Base-by-base conservation (phyloP, 2,329 filamentous ascomycete genomes). In the Neofusicoccum parvum region DNA sequence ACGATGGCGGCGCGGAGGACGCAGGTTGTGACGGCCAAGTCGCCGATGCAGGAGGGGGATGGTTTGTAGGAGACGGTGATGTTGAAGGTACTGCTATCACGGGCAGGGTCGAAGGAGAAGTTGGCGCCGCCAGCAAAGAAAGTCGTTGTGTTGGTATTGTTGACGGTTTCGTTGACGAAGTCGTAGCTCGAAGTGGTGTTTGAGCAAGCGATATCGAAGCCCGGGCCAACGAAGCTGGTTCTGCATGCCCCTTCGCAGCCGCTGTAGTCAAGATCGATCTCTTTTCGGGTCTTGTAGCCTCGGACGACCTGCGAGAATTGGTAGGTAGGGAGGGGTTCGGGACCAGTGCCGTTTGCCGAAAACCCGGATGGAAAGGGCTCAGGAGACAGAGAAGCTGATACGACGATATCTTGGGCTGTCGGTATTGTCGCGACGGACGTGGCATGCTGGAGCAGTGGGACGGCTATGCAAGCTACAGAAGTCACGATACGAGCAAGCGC, bases 11-110 rank as follows among this genome's bases (percentile, higher is more conserved):
- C 65, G 17, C 49, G 60, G 1, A 71, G 20, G 3, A 60, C 60
- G 54, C 70, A 71, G 17, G 56, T 69, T 7, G 66, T 60, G 5
- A 65, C 48, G 37, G 65, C 59, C 20, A 71, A 36, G 7, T 66
- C 43, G 36, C 69, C 70, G 45, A 56, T 53, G 39, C 69, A 71
- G 9, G 67, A 63, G 9, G 62, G 37, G 4, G 67, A 64, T 6
- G 67, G 39, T 41, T 71, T 71, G 58, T 58, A 58, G 15, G 7
- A 11, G 12, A 39, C n/a, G 36, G 17, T 39, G 37, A 27, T 41
- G 53, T 36, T 39, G 34, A 58, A 39, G 10, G n/a, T 7, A 5
- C 34, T 17, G 7, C 11, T 7, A 17, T 41, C 17, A 14, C 17
- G 15, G 34, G 6, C 10, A 4, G 5, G 7, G 11, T 23, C 36